Evolutionary conservation across 2,329 filamentous ascomycete species (phyloP).

Genomic region (Hymenoscyphus linearis): DNA sequence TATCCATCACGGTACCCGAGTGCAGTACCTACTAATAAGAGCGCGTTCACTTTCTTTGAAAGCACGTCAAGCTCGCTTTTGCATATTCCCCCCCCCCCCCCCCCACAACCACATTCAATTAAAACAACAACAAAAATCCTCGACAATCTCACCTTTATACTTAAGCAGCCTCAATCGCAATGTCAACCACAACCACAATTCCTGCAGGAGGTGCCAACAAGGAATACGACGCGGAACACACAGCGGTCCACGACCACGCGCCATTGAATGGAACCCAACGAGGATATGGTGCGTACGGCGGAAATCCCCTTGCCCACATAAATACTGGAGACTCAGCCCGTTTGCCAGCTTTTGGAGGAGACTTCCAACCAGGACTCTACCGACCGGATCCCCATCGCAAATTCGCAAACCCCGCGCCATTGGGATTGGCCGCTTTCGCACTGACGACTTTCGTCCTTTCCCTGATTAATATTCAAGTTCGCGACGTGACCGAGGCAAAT

Average conservation of each 20-base stretch:
- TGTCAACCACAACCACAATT: slow-evolving; percentile 22
- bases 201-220: slow-evolving; percentile 23
- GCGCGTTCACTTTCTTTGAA: not conserved
- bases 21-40: not conserved
- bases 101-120: not conserved
- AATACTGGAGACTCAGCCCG: slow-evolving; percentile 38
- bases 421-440: slow-evolving; percentile 56
- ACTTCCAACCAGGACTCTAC: slow-evolving; percentile 56
- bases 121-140: not conserved
- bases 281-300: not conserved
- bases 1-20: not conserved
- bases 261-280: not conserved
- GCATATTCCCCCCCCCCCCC: no score
- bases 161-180: slow-evolving; percentile 13
- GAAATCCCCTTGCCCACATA: slow-evolving; percentile 21
- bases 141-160: not conserved
- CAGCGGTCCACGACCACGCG: slow-evolving; percentile 20
- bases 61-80: not conserved
- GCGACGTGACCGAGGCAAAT: slow-evolving; percentile 42
- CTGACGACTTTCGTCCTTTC: slow-evolving; percentile 58
- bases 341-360: slow-evolving; percentile 51
- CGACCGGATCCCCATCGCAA: slow-evolving; percentile 45
- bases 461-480: slow-evolving; percentile 49
- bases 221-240: slow-evolving; percentile 14
- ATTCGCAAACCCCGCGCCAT: slow-evolving; percentile 55